Evolutionary conservation across 768 basidiomycete species (phyloP).

Genomic region (Aureoboletus auriporus): DNA sequence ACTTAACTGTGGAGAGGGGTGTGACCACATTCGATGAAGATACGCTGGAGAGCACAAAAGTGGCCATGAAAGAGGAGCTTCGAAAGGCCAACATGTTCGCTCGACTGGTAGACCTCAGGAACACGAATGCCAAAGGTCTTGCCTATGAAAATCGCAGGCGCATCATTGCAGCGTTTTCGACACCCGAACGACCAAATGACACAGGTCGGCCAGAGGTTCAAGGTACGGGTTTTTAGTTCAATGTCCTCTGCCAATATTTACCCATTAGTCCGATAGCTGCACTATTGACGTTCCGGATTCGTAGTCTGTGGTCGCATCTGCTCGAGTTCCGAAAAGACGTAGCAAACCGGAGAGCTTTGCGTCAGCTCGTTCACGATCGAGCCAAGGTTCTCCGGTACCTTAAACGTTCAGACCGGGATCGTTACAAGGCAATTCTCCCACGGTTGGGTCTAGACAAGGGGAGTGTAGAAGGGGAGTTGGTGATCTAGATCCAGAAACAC

Average conservation of each 20-base stretch:
- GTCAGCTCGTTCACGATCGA: slow-evolving; percentile 74
- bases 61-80: slow-evolving; percentile 33
- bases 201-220: slow-evolving; percentile 87
- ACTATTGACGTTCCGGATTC: slow-evolving; percentile 80
- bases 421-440: slow-evolving; percentile 70
- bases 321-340: slow-evolving; percentile 67
- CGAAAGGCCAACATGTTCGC: slow-evolving; percentile 56
- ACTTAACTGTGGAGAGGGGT: slow-evolving; percentile 38
- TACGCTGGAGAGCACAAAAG: slow-evolving; percentile 18
- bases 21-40: slow-evolving; percentile 17
- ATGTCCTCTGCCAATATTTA: background rate
- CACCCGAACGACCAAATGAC: slow-evolving; percentile 60
- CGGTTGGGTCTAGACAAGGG: slow-evolving; percentile 73
- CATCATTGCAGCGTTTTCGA: slow-evolving; percentile 77
- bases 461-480: slow-evolving; percentile 87
- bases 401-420: slow-evolving; percentile 54
- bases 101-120: slow-evolving; percentile 74
- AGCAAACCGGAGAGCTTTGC: slow-evolving; percentile 71
- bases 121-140: slow-evolving; percentile 85
- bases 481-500: slow-evolving; percentile 43
- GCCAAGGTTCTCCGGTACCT: slow-evolving; percentile 82
- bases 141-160: slow-evolving; percentile 81
- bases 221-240: slow-evolving; percentile 43
- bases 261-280: slow-evolving; percentile 53
- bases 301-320: slow-evolving; percentile 76